A percentile compares a stretch with the other conserved stretches of the same genome.
Conservation (phyloP, 202 grass and related monocot genomes). For the Panicum virgatum region DNA sequence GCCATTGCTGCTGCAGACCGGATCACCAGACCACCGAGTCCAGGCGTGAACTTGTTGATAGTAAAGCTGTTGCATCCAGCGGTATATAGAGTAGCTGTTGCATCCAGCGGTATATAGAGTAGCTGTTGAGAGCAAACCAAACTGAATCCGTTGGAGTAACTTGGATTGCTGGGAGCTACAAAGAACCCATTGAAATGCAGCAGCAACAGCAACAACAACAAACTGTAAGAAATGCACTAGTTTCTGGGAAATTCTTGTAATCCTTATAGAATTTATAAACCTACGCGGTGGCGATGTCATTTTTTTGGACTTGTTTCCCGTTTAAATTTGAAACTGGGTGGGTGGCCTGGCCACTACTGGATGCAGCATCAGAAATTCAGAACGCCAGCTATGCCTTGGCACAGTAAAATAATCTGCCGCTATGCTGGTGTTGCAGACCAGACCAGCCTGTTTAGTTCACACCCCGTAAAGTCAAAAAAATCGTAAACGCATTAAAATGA, state of each 20-base stretch:
- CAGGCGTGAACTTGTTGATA: constrained; percentile 32
- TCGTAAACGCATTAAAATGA: no score
- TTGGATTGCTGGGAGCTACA: neutral
- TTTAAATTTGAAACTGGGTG: neutral
- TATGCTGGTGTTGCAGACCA: neutral
- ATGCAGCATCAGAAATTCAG: neutral
- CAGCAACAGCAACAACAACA: no score
- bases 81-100: neutral
- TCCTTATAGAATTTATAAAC: neutral
- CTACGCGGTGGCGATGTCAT: neutral
- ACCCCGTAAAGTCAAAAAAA: no score
- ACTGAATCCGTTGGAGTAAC: neutral
- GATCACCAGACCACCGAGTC: constrained; percentile 18
- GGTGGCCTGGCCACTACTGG: neutral
- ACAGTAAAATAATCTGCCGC: neutral
- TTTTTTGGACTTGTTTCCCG: neutral
- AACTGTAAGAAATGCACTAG: neutral
- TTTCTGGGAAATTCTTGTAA: neutral
- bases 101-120: neutral
- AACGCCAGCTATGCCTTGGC: neutral
- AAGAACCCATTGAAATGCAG: neutral
- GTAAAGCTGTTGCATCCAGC: constrained; percentile 22
- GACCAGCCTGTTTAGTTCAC: no score
- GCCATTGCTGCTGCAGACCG: constrained; percentile 19
- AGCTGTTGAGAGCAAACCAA: neutral